Percentiles rank a stretch among this genome's conserved stretches.
Conservation (phyloP, 345 rosid genomes). For the Passiflora organensis region DNA sequence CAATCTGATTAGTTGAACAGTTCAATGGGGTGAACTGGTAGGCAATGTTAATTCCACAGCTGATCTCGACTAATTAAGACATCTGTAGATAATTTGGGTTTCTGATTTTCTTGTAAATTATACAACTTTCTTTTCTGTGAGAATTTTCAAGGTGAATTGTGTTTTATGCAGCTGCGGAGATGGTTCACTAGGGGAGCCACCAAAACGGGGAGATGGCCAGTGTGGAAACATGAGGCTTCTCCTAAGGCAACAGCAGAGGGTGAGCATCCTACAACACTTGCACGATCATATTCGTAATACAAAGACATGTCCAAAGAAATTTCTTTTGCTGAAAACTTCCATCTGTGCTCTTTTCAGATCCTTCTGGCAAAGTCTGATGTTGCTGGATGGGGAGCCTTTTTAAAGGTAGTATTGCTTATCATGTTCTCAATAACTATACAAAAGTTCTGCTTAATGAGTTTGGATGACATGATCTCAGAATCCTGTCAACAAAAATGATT, state of each 20-base stretch:
- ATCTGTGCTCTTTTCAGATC: conserved; percentile 51
- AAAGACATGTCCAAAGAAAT: neutral
- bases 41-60: neutral
- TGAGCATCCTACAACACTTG: conserved; percentile 20
- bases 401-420: conserved; percentile 51
- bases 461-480: conserved; percentile 50
- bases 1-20: neutral
- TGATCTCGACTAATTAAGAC: neutral
- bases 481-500: conserved; percentile 87
- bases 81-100: conserved; percentile 3
- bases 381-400: conserved; percentile 99
- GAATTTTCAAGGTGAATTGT: conserved; percentile 2
- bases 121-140: too few relatives aligned
- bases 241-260: conserved; percentile 72
- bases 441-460: neutral
- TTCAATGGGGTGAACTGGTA: neutral
- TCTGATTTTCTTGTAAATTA: neutral
- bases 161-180: conserved; percentile 64
- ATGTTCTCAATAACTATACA: neutral
- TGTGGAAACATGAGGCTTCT: conserved; percentile 90
- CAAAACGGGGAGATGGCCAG: conserved; percentile 60
- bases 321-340: conserved; percentile 5
- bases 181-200: conserved; percentile 62
- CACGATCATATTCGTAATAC: conserved; percentile 1
- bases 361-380: conserved; percentile 87